A percentile compares a stretch with the other conserved stretches of the same genome.
Evolutionary conservation across 805 yeast species (phyloP).

Genomic region (Cyberlindnera nakhonratchasimensis): DNA sequence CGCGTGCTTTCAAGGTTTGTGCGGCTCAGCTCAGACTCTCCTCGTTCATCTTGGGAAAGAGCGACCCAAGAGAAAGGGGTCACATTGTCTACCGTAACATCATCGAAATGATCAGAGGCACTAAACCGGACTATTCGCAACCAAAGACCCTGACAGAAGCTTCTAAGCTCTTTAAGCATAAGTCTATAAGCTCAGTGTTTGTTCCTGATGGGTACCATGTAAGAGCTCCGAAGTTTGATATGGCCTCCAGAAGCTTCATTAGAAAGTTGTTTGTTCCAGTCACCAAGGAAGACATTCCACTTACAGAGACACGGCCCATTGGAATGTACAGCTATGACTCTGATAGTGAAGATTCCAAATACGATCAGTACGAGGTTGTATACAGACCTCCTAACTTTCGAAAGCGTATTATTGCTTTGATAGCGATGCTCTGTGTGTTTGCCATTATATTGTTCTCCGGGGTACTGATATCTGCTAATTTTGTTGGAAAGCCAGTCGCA

Average conservation of each 20-base stretch:
- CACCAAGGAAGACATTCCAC: slow-evolving; percentile 71
- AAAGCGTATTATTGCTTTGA: slow-evolving; percentile 44
- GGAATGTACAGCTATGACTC: slow-evolving; percentile 34
- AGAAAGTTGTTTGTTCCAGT: slow-evolving; percentile 76
- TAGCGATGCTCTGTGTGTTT: slow-evolving; percentile 43
- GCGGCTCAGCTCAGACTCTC: slow-evolving; percentile 65
- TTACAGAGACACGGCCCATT: no score
- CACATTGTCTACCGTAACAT: slow-evolving; percentile 51
- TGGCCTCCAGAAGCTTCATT: slow-evolving; percentile 60
- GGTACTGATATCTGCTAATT: slow-evolving; percentile 20
- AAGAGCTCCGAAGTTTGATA: slow-evolving; percentile 85
- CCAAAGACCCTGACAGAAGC: slow-evolving; percentile 56
- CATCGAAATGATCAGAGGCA: slow-evolving; percentile 39
- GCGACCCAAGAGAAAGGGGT: slow-evolving; percentile 69
- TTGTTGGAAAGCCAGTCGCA: slow-evolving; percentile 29
- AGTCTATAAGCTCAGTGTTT: slow-evolving; percentile 49
- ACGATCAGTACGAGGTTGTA: slow-evolving; percentile 61
- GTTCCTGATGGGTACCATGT: slow-evolving; percentile 79
- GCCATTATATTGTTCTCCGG: slow-evolving; percentile 35
- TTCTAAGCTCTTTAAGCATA: slow-evolving; percentile 37
- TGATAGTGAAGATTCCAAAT: slow-evolving; percentile 39
- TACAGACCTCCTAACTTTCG: slow-evolving; percentile 83
- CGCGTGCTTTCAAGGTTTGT: slow-evolving; percentile 48
- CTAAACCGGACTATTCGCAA: slow-evolving; percentile 50
- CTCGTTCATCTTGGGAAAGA: slow-evolving; percentile 70